A percentile compares a stretch with the other conserved stretches of the same genome.
phyloP scores from a whole-genome alignment of 2,329 filamentous ascomycete genomes.

The Epichloe brachyelytri region DNA sequence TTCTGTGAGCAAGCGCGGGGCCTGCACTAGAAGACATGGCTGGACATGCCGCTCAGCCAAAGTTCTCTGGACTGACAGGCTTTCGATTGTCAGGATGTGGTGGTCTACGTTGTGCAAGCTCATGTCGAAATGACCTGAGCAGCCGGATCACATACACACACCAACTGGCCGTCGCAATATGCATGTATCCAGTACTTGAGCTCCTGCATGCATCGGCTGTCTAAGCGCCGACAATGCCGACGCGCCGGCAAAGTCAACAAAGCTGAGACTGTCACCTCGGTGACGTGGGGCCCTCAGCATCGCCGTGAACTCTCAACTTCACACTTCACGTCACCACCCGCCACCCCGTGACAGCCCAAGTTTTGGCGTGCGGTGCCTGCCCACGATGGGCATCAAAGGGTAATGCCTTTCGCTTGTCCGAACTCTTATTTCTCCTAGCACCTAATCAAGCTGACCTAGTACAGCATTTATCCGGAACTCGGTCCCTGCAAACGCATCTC shows the following conservation, averaged over 20 bases:
- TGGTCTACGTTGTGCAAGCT: not conserved
- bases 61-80: too few relatives aligned
- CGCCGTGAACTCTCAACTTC: not conserved
- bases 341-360: not conserved
- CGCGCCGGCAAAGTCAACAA: conserved; percentile 18
- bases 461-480: conserved; percentile 81
- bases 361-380: not conserved
- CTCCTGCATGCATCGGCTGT: not conserved
- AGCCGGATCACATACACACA: not conserved
- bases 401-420: conserved; percentile 14
- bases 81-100: not conserved
- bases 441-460: conserved; percentile 3
- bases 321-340: not conserved
- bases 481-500: conserved; percentile 68
- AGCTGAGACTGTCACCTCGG: conserved; percentile 13
- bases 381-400: conserved; percentile 54
- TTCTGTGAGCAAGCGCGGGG: conserved; percentile 40
- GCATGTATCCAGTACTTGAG: not conserved
- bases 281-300: conserved; percentile 14
- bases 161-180: not conserved
- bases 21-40: conserved; percentile 32
- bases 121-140: not conserved
- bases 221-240: conserved; percentile 16
- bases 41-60: not conserved
- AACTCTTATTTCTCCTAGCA: too few relatives aligned